Base-by-base conservation (phyloP, 768 basidiomycete genomes). In the Pholiota microspora region DNA sequence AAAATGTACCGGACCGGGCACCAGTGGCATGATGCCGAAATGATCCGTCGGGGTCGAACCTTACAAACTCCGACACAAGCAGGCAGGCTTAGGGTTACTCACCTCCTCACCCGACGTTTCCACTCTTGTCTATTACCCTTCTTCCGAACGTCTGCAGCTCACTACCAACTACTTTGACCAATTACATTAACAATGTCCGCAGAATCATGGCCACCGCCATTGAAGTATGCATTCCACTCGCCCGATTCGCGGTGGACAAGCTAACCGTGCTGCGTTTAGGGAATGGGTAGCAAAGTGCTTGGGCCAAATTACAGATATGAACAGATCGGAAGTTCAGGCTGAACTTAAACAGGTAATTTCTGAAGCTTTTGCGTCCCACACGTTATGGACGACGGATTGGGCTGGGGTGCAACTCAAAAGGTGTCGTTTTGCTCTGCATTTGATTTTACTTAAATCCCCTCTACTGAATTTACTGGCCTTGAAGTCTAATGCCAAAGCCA, bases 291-390 rank as follows among this genome's bases (percentile, higher is more conserved):
- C 94, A 66, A 87, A 86, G 71, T 96, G 92, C 67, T 78, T 98
- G 23, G 87, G 90, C 23, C 88, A 94, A 73, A 95, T 96, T 79
- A 91, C 91, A 15, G 89, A 94, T 59, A 71, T 79, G 49, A 98
- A 96, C 73, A 85, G 89, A 69, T 73, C 74, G 46, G 93, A 94
- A 62, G 95, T 95, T 18, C 92, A 94, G 66, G 81, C 88, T 56
- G 97, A 99, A 78, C 75, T 99, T 67, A 94, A 94, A 83, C 83
- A 91, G 85, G 89, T 94, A 81, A 97, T 99, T 71, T 88, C 90
- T 82, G 84, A 94, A 62, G 87, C 94, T 71, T 96, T 92, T 74
- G 79, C 84, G 58, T 79, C 84, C 66, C 86, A 90, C 68, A 82
- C 88, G 1, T 78, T 98, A 23, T 89, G 91, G 84, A 89, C 91